These are phyloP conservation scores for Trichoderma atrobrunneum DNA, from an alignment of 2,329 filamentous ascomycete species.

Conservation along the genomic window DNA sequence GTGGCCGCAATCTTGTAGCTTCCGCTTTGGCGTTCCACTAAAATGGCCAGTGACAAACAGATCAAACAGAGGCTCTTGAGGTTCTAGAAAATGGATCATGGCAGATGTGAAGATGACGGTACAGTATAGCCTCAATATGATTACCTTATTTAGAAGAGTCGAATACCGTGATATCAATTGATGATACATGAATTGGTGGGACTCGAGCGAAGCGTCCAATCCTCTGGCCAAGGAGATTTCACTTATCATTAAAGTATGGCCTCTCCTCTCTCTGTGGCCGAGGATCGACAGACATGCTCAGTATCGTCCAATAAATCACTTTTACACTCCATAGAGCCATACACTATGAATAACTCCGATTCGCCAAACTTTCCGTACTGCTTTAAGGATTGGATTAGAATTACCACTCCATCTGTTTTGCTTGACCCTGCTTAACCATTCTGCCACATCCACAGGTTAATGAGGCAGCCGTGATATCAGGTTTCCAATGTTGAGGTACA, in stretches of 20 bases:
- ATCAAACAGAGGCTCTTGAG: not conserved
- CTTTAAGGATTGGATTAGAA: not conserved
- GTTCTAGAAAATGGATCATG: not conserved
- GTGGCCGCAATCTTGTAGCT: not conserved
- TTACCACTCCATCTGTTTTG: not conserved
- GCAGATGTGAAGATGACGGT: not conserved
- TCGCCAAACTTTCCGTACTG: not conserved
- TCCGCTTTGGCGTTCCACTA: not conserved
- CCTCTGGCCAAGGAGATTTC: not conserved
- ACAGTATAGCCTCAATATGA: not conserved
- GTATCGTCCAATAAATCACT: not conserved
- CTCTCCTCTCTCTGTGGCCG: not conserved
- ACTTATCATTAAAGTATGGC: not conserved
- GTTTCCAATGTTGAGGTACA: not conserved
- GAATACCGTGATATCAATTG: too few relatives aligned
- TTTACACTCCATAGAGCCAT: not conserved
- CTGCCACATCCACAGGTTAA: not conserved
- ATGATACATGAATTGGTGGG: not conserved
- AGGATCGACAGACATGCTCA: not conserved
- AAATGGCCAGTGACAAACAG: not conserved
- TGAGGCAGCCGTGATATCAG: not conserved
- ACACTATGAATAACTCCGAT: not conserved
- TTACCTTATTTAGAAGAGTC: too few relatives aligned
- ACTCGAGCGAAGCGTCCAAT: not conserved
- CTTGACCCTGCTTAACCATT: not conserved